A percentile compares a stretch with the other conserved stretches of the same genome.
phyloP scores from a whole-genome alignment of 2,329 filamentous ascomycete species.

The Verticillium longisporum region DNA sequence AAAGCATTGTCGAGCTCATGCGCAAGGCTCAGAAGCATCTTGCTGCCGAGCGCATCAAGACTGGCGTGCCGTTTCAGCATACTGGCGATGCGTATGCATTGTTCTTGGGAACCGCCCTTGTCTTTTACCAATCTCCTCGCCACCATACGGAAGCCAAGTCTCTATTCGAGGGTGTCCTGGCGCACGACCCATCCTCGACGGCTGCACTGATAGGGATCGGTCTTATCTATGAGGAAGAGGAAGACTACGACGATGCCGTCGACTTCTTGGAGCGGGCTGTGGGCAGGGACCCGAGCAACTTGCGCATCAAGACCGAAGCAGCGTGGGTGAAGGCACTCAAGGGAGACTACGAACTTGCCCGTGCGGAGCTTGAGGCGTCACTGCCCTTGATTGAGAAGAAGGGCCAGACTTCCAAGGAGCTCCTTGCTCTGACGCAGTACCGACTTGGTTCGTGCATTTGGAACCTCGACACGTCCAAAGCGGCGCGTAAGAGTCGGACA shows the following conservation, averaged over 20 bases:
- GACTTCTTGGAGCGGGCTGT: constrained; percentile 74
- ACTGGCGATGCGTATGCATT: constrained; percentile 68
- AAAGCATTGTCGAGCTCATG: constrained; percentile 72
- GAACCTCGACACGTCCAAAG: constrained; percentile 68
- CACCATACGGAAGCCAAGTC: constrained; percentile 81
- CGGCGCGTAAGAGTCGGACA: constrained; percentile 70
- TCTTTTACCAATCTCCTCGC: constrained; percentile 83
- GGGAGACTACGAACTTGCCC: constrained; percentile 64
- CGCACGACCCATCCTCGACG: constrained; percentile 69
- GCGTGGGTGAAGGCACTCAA: constrained; percentile 88
- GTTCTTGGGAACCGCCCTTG: constrained; percentile 77
- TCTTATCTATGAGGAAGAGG: constrained; percentile 86
- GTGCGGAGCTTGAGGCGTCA: constrained; percentile 63
- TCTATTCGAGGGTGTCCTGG: constrained; percentile 78
- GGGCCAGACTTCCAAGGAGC: constrained; percentile 51
- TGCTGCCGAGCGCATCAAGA: constrained; percentile 53
- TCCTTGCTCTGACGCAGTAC: constrained; percentile 82
- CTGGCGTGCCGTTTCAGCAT: constrained; percentile 62
- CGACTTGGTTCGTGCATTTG: constrained; percentile 82
- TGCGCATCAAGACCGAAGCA: constrained; percentile 75
- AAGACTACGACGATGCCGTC: constrained; percentile 77
- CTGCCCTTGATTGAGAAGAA: constrained; percentile 59
- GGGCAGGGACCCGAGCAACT: constrained; percentile 63
- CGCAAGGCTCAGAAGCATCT: constrained; percentile 64
- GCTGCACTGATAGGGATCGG: constrained; percentile 83